Conservation (phyloP, 2,329 filamentous ascomycete species). For the Hypoxylon rubiginosum region DNA sequence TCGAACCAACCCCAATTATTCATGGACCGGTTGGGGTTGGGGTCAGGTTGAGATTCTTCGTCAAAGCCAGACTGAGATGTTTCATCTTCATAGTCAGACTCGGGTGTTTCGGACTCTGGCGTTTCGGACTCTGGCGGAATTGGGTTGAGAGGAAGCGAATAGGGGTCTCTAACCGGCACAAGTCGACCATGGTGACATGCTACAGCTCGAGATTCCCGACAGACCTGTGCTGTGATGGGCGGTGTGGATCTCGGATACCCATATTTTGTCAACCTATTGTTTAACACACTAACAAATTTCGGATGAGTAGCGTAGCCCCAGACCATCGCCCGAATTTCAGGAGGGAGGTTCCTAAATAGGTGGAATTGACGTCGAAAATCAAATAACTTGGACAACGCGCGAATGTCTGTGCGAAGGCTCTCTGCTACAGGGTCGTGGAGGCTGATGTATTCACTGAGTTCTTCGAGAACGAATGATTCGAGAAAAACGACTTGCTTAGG, state of each 20-base stretch:
- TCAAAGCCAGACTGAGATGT: neutral
- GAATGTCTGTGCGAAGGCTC: slow-evolving; percentile 6
- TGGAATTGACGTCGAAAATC: slow-evolving; percentile 11
- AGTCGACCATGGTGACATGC: slow-evolving; percentile 18
- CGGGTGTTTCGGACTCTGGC: neutral
- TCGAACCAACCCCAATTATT: slow-evolving; percentile 27
- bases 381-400: neutral
- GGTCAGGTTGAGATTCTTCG: neutral
- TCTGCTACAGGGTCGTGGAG: neutral
- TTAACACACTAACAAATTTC: neutral
- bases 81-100: neutral
- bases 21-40: too few relatives aligned
- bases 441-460: neutral
- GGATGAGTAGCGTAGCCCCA: slow-evolving; percentile 26
- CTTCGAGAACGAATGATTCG: neutral
- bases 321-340: slow-evolving; percentile 39
- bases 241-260: neutral
- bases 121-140: neutral
- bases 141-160: neutral
- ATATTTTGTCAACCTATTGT: neutral
- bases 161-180: slow-evolving; percentile 1
- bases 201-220: slow-evolving; percentile 27
- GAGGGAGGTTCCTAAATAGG: slow-evolving; percentile 31
- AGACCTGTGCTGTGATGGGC: slow-evolving; percentile 26
- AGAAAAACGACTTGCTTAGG: neutral